These are phyloP conservation scores for Pestalotiopsis sp. DNA, from an alignment of 2,329 filamentous ascomycete genomes.

Conservation along the genomic window DNA sequence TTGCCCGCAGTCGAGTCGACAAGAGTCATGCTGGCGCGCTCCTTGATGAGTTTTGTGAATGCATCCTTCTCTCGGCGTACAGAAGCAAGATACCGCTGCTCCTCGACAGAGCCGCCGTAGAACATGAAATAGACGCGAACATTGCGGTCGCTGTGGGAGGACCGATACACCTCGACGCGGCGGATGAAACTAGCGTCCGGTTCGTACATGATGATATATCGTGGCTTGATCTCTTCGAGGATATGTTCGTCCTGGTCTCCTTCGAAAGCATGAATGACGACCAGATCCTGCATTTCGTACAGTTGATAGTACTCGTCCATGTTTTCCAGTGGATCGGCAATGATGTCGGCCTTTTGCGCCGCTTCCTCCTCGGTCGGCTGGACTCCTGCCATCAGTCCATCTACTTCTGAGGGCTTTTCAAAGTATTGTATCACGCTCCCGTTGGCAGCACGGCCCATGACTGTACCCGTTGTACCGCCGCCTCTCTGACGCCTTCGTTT, in stretches of 20 bases:
- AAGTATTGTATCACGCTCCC: slow-evolving; percentile 78
- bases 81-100: slow-evolving; percentile 87
- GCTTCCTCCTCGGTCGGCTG: slow-evolving; percentile 79
- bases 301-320: slow-evolving; percentile 93
- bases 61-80: slow-evolving; percentile 96
- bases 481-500: slow-evolving; percentile 86
- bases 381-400: slow-evolving; percentile 80
- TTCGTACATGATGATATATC: slow-evolving; percentile 98
- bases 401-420: slow-evolving; percentile 82
- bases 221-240: slow-evolving; percentile 90
- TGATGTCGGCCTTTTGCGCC: slow-evolving; percentile 74
- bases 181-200: slow-evolving; percentile 94
- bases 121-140: slow-evolving; percentile 97
- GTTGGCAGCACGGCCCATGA: slow-evolving; percentile 67
- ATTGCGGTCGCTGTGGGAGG: slow-evolving; percentile 86
- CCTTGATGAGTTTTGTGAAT: slow-evolving; percentile 92
- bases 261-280: slow-evolving; percentile 91
- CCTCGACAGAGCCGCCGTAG: slow-evolving; percentile 92
- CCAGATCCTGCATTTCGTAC: slow-evolving; percentile 86
- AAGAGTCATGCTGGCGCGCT: slow-evolving; percentile 90
- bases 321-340: slow-evolving; percentile 78
- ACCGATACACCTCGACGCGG: slow-evolving; percentile 92
- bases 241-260: slow-evolving; percentile 95
- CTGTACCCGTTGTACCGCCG: slow-evolving; percentile 64
- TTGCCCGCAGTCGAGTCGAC: slow-evolving; percentile 76